phyloP scores from a whole-genome alignment of 805 yeast genomes.

The Spathaspora arborariae region DNA sequence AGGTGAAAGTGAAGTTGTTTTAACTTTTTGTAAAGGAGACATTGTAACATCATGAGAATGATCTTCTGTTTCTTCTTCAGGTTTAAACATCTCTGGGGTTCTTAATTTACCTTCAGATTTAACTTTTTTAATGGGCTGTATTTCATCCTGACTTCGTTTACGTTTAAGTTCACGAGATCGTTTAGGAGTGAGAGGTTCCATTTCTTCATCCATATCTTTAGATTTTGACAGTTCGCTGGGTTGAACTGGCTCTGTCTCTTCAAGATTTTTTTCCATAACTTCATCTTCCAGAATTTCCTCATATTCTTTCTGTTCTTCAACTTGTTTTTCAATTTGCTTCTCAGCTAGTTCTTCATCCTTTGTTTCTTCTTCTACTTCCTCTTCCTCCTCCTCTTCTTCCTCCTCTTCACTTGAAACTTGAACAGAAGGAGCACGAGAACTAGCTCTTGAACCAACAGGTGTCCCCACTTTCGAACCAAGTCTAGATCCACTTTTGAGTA shows the following conservation, averaged over 20 bases:
- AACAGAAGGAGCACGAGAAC: slow-evolving; percentile 6
- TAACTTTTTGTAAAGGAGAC: not conserved
- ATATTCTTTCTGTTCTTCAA: not conserved
- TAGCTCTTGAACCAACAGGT: slow-evolving; percentile 1
- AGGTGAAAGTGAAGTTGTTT: slow-evolving; percentile 18
- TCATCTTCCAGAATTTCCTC: slow-evolving; percentile 1
- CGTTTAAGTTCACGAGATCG: not conserved
- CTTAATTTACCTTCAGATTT: slow-evolving; percentile 7
- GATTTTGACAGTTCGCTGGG: not conserved
- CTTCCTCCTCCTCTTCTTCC: slow-evolving; percentile 3
- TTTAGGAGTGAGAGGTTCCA: slow-evolving; percentile 1
- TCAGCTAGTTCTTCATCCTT: not conserved
- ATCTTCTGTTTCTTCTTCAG: not conserved
- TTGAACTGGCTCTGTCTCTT: slow-evolving; percentile 1
- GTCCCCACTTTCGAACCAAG: slow-evolving; percentile 2
- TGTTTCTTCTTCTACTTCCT: not conserved
- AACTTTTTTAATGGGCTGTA: not conserved
- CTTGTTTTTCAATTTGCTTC: not conserved
- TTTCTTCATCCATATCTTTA: slow-evolving; percentile 1
- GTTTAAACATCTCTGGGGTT: slow-evolving; percentile 4
- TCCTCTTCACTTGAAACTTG: slow-evolving; percentile 4
- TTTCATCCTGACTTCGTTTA: not conserved
- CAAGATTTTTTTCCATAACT: not conserved
- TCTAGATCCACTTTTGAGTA: not conserved
- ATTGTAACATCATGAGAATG: not conserved